A percentile compares a stretch with the other conserved stretches of the same genome.
These are phyloP conservation scores for Lagenaria siceraria DNA, from an alignment of 306 rosid genomes.

Conservation along the genomic window DNA sequence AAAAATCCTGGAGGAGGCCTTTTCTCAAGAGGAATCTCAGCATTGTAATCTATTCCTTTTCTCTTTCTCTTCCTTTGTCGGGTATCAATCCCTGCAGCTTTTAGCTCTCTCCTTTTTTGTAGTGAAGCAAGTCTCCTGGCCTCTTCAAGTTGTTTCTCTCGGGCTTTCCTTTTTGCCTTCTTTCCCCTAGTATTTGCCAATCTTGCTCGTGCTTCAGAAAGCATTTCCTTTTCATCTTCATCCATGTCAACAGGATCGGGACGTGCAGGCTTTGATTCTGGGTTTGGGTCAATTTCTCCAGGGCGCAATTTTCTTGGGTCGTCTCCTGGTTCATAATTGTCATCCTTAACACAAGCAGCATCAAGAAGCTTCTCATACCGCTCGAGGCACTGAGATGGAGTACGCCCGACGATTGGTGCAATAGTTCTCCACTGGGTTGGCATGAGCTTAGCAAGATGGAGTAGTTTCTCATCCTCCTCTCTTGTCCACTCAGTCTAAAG, in stretches of 20 bases:
- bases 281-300: constrained; percentile 93
- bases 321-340: constrained; percentile 83
- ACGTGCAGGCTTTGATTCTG: constrained; percentile 89
- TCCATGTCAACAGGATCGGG: constrained; percentile 99
- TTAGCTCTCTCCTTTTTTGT: constrained; percentile 86
- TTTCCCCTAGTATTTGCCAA: constrained; percentile 88
- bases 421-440: constrained; percentile 97
- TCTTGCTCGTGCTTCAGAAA: constrained; percentile 94
- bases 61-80: constrained; percentile 87
- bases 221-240: constrained; percentile 98
- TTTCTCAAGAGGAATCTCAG: constrained; percentile 89
- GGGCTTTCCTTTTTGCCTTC: constrained; percentile 88
- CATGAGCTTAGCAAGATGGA: constrained; percentile 96
- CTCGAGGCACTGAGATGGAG: constrained; percentile 87
- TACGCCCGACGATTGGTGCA: constrained; percentile 90
- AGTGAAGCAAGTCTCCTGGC: constrained; percentile 96
- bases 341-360: constrained; percentile 93
- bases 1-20: constrained; percentile 91
- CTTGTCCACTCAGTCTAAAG: constrained; percentile 90
- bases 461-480: constrained; percentile 91
- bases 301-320: constrained; percentile 89
- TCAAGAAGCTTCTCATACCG: constrained; percentile 88
- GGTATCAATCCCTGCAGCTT: constrained; percentile 88
- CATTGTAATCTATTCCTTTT: constrained; percentile 84
- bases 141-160: constrained; percentile 96